Conservation (phyloP, 768 basidiomycete species). For the Tulasnella sp. region DNA sequence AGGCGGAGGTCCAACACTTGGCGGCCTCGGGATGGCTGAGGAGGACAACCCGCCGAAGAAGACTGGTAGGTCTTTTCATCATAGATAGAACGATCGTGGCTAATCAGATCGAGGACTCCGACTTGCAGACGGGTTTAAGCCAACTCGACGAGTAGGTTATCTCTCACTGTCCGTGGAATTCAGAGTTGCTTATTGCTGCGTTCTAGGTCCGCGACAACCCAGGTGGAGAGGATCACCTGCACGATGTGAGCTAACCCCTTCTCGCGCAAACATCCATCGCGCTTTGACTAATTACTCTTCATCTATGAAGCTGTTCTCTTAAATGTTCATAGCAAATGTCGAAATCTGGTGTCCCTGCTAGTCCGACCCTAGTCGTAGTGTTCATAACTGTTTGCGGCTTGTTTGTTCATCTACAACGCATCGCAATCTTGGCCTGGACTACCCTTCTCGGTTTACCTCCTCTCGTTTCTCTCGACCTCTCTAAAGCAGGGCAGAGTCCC, state of each 20-base stretch:
- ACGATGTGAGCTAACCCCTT: background rate
- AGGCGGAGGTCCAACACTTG: background rate
- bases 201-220: constrained; percentile 34
- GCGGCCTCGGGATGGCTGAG: background rate
- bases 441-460: background rate
- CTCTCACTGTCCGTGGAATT: background rate
- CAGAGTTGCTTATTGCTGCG: background rate
- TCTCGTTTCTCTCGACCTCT: background rate
- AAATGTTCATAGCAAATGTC: background rate
- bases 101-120: background rate
- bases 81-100: background rate
- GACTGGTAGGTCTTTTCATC: background rate
- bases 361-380: background rate
- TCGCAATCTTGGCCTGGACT: background rate
- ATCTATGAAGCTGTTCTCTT: background rate
- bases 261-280: background rate
- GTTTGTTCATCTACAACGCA: background rate
- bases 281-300: background rate
- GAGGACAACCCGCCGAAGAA: background rate
- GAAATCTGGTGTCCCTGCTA: background rate
- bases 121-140: constrained; percentile 28
- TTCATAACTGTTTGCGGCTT: background rate
- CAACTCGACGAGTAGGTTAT: constrained; percentile 40
- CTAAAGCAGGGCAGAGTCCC: background rate
- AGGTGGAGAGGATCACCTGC: constrained; percentile 30